Base-by-base conservation (phyloP, 2,329 filamentous ascomycete genomes). In the Aureobasidium sp. region DNA sequence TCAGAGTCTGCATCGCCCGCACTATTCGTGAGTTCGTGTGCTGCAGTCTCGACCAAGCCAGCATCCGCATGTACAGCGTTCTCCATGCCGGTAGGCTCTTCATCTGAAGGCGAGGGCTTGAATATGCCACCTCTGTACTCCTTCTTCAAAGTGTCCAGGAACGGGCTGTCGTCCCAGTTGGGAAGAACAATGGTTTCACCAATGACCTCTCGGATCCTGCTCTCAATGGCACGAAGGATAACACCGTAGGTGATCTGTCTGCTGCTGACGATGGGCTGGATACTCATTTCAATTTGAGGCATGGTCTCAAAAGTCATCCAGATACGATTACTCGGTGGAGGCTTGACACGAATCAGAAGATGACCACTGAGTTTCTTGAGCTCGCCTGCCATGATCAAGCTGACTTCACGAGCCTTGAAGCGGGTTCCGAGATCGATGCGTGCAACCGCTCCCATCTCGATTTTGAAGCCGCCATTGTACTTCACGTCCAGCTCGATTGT, bases 251-350 rank as follows among this genome's bases (percentile, higher is more conserved):
- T 97, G 66, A 99, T 96, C 72, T 97, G 93, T 62, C 93, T 85
- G 15, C 91, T 89, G 76, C 92, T 96, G 56, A 99, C 91, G 67
- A 99, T 92, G 3, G 94, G 94, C 72, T 97, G 91, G 47, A 97
- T 90, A n/a, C 85, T 85, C 81, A 97, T 86, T 64, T 96, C 91
- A 78, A 99, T 88, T 70, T 93, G 92, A 19, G 94, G 94, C 81
- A 91, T 90, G n/a, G 85, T 85, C 71, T 95, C 90, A 71, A 99
- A 99, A 0, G 91, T 88, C 67, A 97, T 85, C 94, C 94, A 99
- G n/a, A 96, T 74, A 44, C 94, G 85, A 72, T 99, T 99, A 74
- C 91, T 97, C 0, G 94, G 94, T 17, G 93, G 91, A 7, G 94
- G 90, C 73, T 99, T 99, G 73, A 97, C 86, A 69, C 91, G 89